phyloP scores from a whole-genome alignment of 2,329 filamentous ascomycete species.

The Colletotrichum graminicola region DNA sequence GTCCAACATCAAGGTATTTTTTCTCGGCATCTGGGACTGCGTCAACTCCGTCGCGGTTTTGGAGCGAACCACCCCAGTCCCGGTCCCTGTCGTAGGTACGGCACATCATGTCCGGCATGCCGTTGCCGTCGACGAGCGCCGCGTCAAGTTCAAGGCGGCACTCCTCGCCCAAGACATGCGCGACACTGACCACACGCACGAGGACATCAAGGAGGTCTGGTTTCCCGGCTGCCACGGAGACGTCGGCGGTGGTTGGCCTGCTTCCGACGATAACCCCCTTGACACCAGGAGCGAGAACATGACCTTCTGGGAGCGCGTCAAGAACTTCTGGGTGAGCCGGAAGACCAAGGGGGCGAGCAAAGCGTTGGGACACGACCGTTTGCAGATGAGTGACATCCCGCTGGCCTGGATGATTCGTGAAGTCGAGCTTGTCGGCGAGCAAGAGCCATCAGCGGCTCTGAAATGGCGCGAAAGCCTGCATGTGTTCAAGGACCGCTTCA shows the following conservation, averaged over 20 bases:
- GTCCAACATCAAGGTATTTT: slow-evolving; percentile 61
- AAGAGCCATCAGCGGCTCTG: slow-evolving; percentile 49
- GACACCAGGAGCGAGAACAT: slow-evolving; percentile 44
- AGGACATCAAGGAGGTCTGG: slow-evolving; percentile 65
- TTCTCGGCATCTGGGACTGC: slow-evolving; percentile 68
- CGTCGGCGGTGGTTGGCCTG: slow-evolving; percentile 65
- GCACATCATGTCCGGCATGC: slow-evolving; percentile 64
- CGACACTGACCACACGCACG: slow-evolving; percentile 45
- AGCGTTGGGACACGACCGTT: slow-evolving; percentile 50
- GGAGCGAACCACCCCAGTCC: slow-evolving; percentile 54
- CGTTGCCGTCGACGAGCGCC: slow-evolving; percentile 65
- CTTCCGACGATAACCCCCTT: slow-evolving; percentile 46
- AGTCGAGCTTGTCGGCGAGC: slow-evolving; percentile 54
- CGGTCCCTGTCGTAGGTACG: slow-evolving; percentile 54
- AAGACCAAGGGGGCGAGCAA: slow-evolving; percentile 49
- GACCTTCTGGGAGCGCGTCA: slow-evolving; percentile 52
- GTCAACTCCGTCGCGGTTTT: slow-evolving; percentile 63
- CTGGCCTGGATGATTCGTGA: slow-evolving; percentile 67
- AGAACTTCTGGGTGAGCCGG: slow-evolving; percentile 52
- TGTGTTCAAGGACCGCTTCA: slow-evolving; percentile 46
- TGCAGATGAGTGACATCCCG: slow-evolving; percentile 63
- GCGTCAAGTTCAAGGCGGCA: slow-evolving; percentile 67
- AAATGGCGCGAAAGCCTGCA: slow-evolving; percentile 51
- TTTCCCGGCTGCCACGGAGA: slow-evolving; percentile 67
- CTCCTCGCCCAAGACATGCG: slow-evolving; percentile 58